Conservation (phyloP, 2,329 filamentous ascomycete species). For the Hymenoscyphus repandus region DNA sequence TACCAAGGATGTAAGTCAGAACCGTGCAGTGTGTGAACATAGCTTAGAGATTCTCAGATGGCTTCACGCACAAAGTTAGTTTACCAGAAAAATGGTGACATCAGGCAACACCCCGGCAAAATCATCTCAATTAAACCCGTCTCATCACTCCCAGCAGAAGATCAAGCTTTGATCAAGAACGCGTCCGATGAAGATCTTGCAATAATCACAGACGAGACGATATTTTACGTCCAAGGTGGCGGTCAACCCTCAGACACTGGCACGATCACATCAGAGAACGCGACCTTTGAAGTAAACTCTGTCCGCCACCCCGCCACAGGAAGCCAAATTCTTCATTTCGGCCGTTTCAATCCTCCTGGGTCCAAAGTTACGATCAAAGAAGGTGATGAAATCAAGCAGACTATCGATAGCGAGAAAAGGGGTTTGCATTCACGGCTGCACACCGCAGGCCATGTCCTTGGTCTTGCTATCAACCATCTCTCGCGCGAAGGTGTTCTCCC, state of each 20-base stretch:
- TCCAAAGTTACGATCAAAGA: constrained; percentile 31
- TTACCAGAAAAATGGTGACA: constrained; percentile 6
- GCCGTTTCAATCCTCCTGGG: constrained; percentile 41
- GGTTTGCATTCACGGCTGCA: constrained; percentile 62
- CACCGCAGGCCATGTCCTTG: constrained; percentile 69
- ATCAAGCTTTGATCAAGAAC: constrained; percentile 50
- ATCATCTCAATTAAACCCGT: constrained; percentile 16
- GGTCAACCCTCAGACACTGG: constrained; percentile 68
- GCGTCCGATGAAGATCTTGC: constrained; percentile 46
- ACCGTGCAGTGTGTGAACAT: too few relatives aligned
- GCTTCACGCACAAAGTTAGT: constrained; percentile 1
- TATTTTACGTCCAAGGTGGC: constrained; percentile 71
- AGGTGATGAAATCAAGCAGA: constrained; percentile 46
- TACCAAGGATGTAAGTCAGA: too few relatives aligned
- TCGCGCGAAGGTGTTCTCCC: constrained; percentile 39
- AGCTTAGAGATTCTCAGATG: neutral
- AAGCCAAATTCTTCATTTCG: constrained; percentile 60
- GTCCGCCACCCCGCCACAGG: constrained; percentile 50
- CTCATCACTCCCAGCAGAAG: constrained; percentile 14
- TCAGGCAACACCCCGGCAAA: constrained; percentile 10
- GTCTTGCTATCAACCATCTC: constrained; percentile 58
- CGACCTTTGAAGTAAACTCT: constrained; percentile 46
- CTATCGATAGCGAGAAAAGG: constrained; percentile 56
- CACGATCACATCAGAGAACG: constrained; percentile 36
- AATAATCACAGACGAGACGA: constrained; percentile 59